Conservation (phyloP, 371 early-diverging fungal genomes). For the Modicella reniformis region DNA sequence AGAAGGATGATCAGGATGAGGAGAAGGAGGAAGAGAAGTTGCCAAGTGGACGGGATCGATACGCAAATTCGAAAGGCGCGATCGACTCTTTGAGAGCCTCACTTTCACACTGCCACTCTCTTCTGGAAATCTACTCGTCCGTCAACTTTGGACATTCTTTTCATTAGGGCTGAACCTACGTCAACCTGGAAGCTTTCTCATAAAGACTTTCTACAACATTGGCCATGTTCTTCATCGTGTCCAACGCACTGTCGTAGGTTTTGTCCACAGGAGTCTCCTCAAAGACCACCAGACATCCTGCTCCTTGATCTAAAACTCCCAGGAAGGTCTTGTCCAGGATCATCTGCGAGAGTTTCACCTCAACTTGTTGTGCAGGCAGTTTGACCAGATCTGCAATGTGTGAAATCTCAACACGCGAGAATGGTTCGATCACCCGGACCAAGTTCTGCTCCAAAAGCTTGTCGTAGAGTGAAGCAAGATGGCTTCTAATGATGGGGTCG, state of each 20-base stretch:
- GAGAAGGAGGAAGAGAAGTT: slow-evolving; percentile 5
- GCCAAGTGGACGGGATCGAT: not conserved
- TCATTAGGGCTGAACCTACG: too few relatives aligned
- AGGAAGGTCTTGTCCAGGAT: slow-evolving; percentile 95
- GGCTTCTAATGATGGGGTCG: slow-evolving; percentile 92
- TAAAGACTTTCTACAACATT: slow-evolving; percentile 94
- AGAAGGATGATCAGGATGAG: slow-evolving; percentile 3
- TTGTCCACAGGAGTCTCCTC: slow-evolving; percentile 90
- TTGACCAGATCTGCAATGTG: slow-evolving; percentile 94
- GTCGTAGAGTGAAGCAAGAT: slow-evolving; percentile 93
- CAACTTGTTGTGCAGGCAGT: slow-evolving; percentile 90
- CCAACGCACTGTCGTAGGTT: slow-evolving; percentile 91
- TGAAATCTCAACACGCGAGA: slow-evolving; percentile 94
- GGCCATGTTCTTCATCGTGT: slow-evolving; percentile 94
- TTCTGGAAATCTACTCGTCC: too few relatives aligned
- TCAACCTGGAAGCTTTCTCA: slow-evolving; percentile 75
- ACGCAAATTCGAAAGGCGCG: too few relatives aligned
- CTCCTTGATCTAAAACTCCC: slow-evolving; percentile 97
- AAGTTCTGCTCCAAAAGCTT: slow-evolving; percentile 97
- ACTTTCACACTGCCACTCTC: too few relatives aligned
- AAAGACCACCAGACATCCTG: slow-evolving; percentile 93
- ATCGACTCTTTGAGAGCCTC: too few relatives aligned
- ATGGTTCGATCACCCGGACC: slow-evolving; percentile 97
- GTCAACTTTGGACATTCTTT: too few relatives aligned
- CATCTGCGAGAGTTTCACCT: slow-evolving; percentile 97